These are phyloP conservation scores for Micromonas pusilla DNA, from an alignment of 139 green algal genomes.

Conservation along the genomic window DNA sequence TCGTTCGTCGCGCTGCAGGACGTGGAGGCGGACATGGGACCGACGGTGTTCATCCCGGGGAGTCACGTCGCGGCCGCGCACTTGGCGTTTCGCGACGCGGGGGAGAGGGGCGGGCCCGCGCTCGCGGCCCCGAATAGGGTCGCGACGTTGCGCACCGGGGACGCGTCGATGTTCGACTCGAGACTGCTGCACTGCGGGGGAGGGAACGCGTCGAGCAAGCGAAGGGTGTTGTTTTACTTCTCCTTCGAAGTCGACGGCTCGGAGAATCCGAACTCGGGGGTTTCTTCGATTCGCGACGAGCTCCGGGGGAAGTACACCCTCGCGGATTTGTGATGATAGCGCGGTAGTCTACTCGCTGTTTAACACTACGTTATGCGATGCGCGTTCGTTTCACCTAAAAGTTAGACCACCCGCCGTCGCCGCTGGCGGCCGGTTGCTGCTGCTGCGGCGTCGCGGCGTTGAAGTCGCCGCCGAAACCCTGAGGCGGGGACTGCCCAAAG, in stretches of 20 bases:
- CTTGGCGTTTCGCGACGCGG: background rate
- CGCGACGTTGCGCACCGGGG: background rate
- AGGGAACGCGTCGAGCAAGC: background rate
- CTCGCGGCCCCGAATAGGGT: background rate
- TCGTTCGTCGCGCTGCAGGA: constrained; percentile 28
- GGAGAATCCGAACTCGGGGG: constrained; percentile 15
- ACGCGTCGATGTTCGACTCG: constrained; percentile 18
- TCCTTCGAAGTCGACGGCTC: background rate
- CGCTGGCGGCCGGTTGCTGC: no score
- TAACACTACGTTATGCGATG: no score
- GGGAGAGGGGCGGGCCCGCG: background rate
- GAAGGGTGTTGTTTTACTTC: constrained; percentile 25
- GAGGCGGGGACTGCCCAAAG: no score
- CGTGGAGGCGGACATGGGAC: constrained; percentile 20
- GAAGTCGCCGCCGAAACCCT: no score
- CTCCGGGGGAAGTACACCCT: constrained; percentile 6
- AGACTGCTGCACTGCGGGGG: constrained; percentile 10
- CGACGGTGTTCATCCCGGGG: constrained; percentile 18
- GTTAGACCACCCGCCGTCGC: no score
- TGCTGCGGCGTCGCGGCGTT: no score
- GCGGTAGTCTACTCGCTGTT: background rate
- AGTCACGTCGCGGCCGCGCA: constrained; percentile 14
- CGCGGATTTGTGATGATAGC: background rate
- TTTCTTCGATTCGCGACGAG: constrained; percentile 11
- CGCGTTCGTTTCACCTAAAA: no score